phyloP scores from a whole-genome alignment of 805 yeast genomes.

The Metschnikowia anglica region DNA sequence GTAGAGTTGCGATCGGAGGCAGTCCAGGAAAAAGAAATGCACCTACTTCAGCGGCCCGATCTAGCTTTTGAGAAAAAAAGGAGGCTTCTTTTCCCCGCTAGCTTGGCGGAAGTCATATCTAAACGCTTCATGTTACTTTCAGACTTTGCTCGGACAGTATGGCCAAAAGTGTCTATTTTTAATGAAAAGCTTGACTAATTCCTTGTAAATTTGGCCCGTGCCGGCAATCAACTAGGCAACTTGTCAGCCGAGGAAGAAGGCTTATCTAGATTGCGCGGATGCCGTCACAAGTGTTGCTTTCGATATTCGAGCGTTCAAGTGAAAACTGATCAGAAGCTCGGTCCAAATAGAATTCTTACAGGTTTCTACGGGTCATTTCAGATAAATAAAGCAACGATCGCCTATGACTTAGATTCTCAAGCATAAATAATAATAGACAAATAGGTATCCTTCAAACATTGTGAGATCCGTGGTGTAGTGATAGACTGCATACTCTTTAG shows the following conservation, averaged over 20 bases:
- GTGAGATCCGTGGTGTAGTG: no score
- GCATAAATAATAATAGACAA: no score
- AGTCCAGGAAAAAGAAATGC: neutral
- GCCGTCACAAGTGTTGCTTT: conserved; percentile 1
- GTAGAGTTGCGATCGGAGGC: conserved; percentile 3
- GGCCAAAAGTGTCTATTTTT: no score
- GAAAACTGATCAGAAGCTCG: no score
- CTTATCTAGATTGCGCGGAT: conserved; percentile 4
- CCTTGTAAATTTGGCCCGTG: neutral
- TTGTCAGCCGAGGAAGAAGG: conserved; percentile 1
- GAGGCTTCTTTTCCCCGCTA: neutral
- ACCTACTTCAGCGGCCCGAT: neutral
- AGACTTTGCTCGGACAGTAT: no score
- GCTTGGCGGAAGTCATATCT: neutral
- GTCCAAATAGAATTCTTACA: no score
- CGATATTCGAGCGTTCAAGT: neutral
- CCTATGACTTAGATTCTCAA: no score
- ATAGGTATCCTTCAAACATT: no score
- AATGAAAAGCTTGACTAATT: neutral
- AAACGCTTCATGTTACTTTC: no score
- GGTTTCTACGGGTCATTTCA: no score
- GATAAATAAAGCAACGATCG: no score
- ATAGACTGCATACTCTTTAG: no score
- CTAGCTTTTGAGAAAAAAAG: neutral
- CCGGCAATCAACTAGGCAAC: neutral